These are phyloP conservation scores for Furcasterigmium sp. DNA, from an alignment of 2,329 filamentous ascomycete species.

Conservation along the genomic window DNA sequence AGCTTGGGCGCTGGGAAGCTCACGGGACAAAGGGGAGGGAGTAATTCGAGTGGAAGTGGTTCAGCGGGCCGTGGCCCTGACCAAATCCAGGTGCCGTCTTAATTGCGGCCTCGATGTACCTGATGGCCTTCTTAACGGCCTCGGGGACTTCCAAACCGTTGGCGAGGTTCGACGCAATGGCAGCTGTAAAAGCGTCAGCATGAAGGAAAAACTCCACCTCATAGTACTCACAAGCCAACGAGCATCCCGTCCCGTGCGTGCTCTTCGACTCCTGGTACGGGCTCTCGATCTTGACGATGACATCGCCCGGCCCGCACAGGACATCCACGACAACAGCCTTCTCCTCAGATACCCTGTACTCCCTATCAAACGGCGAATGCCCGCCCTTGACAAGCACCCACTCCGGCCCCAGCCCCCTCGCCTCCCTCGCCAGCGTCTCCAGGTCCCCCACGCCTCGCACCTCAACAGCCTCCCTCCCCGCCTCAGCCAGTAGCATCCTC, in stretches of 20 bases:
- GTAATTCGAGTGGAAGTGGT: conserved; percentile 72
- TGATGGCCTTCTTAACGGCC: conserved; percentile 63
- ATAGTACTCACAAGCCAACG: conserved; percentile 67
- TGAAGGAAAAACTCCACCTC: background rate
- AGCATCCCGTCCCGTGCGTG: conserved; percentile 94
- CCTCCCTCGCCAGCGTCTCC: conserved; percentile 58
- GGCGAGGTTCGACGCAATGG: conserved; percentile 69
- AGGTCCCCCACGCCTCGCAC: conserved; percentile 60
- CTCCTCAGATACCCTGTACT: conserved; percentile 53
- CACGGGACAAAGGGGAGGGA: conserved; percentile 63
- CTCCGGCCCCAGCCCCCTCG: conserved; percentile 65
- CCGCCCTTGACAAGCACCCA: conserved; percentile 89
- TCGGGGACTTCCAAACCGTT: conserved; percentile 48
- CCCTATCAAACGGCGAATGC: conserved; percentile 70
- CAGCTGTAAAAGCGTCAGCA: conserved; percentile 42
- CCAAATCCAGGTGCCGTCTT: conserved; percentile 58
- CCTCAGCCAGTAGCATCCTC: conserved; percentile 53
- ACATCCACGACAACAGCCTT: conserved; percentile 70
- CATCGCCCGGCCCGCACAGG: conserved; percentile 55
- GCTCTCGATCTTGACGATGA: conserved; percentile 61
- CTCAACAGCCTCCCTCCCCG: conserved; percentile 30
- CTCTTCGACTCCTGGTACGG: conserved; percentile 68
- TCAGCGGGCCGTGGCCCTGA: conserved; percentile 65
- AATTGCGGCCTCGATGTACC: conserved; percentile 69
- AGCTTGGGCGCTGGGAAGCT: conserved; percentile 16